Percentiles rank a stretch among this genome's conserved stretches.
Conservation (phyloP, 148 eudicot genomes). For the Nepenthes gracilis region DNA sequence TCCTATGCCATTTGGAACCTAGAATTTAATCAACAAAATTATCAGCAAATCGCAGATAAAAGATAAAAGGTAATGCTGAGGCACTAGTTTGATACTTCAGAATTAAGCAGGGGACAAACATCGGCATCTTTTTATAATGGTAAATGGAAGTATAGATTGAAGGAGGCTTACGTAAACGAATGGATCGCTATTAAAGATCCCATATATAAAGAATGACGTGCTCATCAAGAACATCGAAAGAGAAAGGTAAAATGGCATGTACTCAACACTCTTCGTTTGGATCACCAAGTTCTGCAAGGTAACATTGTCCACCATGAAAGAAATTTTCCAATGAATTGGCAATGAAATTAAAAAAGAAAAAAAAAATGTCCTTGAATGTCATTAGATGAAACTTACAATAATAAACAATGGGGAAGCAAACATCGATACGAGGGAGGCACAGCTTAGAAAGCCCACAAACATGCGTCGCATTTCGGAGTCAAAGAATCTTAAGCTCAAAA, state of each 20-base stretch:
- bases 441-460: constrained; percentile 46
- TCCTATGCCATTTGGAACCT: constrained; percentile 87
- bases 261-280: constrained; percentile 64
- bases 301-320: not conserved
- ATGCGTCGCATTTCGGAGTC: constrained; percentile 33
- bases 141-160: not conserved
- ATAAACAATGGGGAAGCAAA: constrained; percentile 80
- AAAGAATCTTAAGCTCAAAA: constrained; percentile 36
- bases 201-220: constrained; percentile 55
- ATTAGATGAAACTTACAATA: constrained; percentile 36
- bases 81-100: not conserved
- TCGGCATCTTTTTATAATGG: not conserved
- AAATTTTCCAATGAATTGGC: not conserved
- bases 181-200: constrained; percentile 57
- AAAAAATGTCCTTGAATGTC: not conserved
- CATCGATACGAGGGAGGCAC: constrained; percentile 74
- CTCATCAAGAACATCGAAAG: constrained; percentile 81
- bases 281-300: constrained; percentile 59
- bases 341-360: not conserved
- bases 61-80: constrained; percentile 8
- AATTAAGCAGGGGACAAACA: not conserved
- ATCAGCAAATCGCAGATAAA: too few relatives aligned
- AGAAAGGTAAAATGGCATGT: constrained; percentile 85
- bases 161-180: constrained; percentile 52
- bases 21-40: constrained; percentile 13